A percentile compares a stretch with the other conserved stretches of the same genome.
Conservation (phyloP, 2,329 filamentous ascomycete species). For the Cercospora brassicicola region DNA sequence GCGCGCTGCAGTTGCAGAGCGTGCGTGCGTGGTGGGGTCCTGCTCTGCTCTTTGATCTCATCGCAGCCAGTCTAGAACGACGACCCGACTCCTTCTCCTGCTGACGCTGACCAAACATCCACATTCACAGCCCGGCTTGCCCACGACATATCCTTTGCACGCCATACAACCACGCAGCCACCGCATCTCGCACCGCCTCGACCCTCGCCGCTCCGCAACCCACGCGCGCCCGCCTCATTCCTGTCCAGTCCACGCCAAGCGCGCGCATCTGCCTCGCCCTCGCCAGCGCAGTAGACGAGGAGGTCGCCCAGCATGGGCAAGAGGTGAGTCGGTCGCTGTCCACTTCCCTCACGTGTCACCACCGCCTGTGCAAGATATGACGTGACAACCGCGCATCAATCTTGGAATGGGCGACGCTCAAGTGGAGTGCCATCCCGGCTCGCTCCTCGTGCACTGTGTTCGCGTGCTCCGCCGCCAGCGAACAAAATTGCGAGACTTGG, state of each 20-base stretch:
- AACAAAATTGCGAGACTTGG: background rate
- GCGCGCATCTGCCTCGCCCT: slow-evolving; percentile 7
- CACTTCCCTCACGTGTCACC: slow-evolving; percentile 9
- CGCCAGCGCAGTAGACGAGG: background rate
- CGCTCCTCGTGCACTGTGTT: background rate
- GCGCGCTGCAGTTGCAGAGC: background rate
- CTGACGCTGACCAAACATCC: background rate
- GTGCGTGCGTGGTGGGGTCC: background rate
- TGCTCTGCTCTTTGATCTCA: background rate
- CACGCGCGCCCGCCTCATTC: background rate
- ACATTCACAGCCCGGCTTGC: background rate
- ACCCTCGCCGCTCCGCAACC: background rate
- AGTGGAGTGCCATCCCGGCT: slow-evolving; percentile 11
- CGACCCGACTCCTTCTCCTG: background rate
- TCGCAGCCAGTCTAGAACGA: background rate
- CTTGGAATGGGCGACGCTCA: background rate
- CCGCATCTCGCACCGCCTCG: background rate
- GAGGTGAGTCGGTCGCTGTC: slow-evolving; percentile 29
- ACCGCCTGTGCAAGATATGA: slow-evolving; percentile 14
- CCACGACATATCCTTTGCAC: background rate
- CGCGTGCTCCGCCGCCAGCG: slow-evolving; percentile 4
- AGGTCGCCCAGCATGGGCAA: slow-evolving; percentile 34
- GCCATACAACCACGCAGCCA: background rate
- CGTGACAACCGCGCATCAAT: slow-evolving; percentile 11
- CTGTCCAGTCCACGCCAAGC: background rate